These are phyloP conservation scores for Acer negundo DNA, from an alignment of 345 rosid genomes.

Conservation along the genomic window DNA sequence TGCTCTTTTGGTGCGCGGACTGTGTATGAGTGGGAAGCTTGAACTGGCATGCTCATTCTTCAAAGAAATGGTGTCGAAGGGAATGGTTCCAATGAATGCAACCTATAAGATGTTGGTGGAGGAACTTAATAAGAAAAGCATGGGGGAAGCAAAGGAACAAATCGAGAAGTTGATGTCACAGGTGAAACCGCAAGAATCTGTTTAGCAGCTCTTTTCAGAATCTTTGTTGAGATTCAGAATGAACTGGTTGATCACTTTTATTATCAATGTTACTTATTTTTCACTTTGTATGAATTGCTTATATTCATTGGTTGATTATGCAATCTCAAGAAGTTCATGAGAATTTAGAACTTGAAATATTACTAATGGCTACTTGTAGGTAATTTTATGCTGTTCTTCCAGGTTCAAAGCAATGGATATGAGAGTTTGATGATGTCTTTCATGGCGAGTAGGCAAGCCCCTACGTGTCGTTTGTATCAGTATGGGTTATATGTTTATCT, in stretches of 20 bases:
- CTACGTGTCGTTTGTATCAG: no score
- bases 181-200: not conserved
- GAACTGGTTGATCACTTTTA: not conserved
- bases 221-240: not conserved
- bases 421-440: not conserved
- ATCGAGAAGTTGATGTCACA: constrained; percentile 48
- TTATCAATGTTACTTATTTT: no score
- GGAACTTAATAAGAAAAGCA: constrained; percentile 51
- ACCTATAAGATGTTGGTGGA: constrained; percentile 49
- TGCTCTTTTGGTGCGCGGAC: constrained; percentile 53
- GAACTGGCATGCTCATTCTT: constrained; percentile 68
- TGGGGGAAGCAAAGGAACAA: constrained; percentile 49
- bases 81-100: constrained; percentile 58
- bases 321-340: not conserved
- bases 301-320: not conserved
- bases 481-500: no score
- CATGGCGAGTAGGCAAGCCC: no score
- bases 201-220: not conserved
- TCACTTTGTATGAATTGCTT: not conserved
- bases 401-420: not conserved
- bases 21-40: constrained; percentile 59
- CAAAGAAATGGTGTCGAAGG: constrained; percentile 60
- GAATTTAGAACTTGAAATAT: not conserved
- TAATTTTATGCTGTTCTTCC: not conserved
- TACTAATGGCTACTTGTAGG: not conserved